A percentile compares a stretch with the other conserved stretches of the same genome.
Evolutionary conservation across 805 yeast species (phyloP).

Genomic region (Torulaspora microellipsoides): DNA sequence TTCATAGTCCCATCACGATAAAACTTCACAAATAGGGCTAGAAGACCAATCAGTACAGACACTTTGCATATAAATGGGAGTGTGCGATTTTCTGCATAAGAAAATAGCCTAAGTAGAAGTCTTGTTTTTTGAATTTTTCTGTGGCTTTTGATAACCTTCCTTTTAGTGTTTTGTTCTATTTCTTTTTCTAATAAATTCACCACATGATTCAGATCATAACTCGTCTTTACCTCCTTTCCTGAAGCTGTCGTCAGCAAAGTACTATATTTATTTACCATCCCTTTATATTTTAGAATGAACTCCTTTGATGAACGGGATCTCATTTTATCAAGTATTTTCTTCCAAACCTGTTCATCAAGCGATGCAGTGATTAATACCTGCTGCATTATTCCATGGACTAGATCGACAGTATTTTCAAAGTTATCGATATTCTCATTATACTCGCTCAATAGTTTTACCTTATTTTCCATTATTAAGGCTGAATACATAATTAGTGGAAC

Average conservation of each 20-base stretch:
- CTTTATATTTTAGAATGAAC: slow-evolving; percentile 6
- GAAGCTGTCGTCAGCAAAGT: slow-evolving; percentile 28
- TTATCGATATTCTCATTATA: slow-evolving; percentile 18
- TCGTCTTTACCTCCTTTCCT: slow-evolving; percentile 6
- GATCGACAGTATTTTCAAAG: slow-evolving; percentile 34
- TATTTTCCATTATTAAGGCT: slow-evolving; percentile 45
- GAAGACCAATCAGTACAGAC: slow-evolving; percentile 13
- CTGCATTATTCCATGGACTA: slow-evolving; percentile 40
- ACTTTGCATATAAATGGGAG: slow-evolving; percentile 11
- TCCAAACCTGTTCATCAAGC: slow-evolving; percentile 17
- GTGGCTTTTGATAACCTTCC: slow-evolving; percentile 6
- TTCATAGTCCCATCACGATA: slow-evolving; percentile 7
- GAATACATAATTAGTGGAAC: slow-evolving; percentile 58
- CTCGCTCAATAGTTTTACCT: slow-evolving; percentile 40
- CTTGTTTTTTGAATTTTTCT: slow-evolving; percentile 5
- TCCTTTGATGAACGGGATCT: slow-evolving; percentile 2
- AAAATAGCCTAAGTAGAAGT: slow-evolving; percentile 7
- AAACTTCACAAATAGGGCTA: slow-evolving; percentile 11
- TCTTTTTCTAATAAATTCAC: slow-evolving; percentile 16
- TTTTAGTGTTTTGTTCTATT: slow-evolving; percentile 15
- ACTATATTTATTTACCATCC: slow-evolving; percentile 25
- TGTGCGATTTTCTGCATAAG: slow-evolving; percentile 6
- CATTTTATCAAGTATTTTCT: slow-evolving; percentile 12
- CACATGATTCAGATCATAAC: slow-evolving; percentile 8
- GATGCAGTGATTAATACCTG: slow-evolving; percentile 31